Base-by-base conservation (phyloP, 257 asterid species). In the Solanum habrochaites region DNA sequence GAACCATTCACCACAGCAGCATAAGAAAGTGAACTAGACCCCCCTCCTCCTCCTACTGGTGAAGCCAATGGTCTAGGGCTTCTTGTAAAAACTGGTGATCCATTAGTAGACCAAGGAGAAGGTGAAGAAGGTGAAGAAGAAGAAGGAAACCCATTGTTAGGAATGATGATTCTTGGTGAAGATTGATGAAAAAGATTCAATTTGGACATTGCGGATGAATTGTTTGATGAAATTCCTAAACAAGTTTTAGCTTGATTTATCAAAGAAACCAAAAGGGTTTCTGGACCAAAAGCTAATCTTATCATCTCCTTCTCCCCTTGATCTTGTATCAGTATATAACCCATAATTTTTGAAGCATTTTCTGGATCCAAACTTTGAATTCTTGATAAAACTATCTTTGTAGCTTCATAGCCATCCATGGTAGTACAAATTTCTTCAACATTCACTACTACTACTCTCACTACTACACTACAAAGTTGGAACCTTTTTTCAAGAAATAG, bases 251-350 rank as follows among this genome's bases (percentile, higher is more conserved):
- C 99, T 86, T 93, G 92, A 89, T 91, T 90, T 66, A 97, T 94
- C 88, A 83, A 85, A 18, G 98, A 90, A 4, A 89, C 32, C 23
- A 96, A 83, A 25, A 81, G 87, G 49, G 94, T 85, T 43, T 96
- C 98, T 1, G 99, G 97, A 67, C 95, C 90, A 89, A 93, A 94
- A 32, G 99, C 98, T 31, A 96, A 90, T 75, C 99, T 89, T 85
- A 96, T 95, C 93, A 96, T 94, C 90, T 96, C 99, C 86, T 94
- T 93, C 89, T 96, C 96, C 1, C 97, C 98, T 70, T 92, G 94
- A 89, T 95, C 99, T 43, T 96, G 98, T 35, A 96, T 92, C 85
- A 96, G 92, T 42, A 96, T 90, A 40, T 91, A 95, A 9, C 99
- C 99, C 91, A 96, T 96, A 90, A 95, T 96, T 88, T 91, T 96